Conservation (phyloP, 257 asterid species). For the Ajuga chamaepitys region DNA sequence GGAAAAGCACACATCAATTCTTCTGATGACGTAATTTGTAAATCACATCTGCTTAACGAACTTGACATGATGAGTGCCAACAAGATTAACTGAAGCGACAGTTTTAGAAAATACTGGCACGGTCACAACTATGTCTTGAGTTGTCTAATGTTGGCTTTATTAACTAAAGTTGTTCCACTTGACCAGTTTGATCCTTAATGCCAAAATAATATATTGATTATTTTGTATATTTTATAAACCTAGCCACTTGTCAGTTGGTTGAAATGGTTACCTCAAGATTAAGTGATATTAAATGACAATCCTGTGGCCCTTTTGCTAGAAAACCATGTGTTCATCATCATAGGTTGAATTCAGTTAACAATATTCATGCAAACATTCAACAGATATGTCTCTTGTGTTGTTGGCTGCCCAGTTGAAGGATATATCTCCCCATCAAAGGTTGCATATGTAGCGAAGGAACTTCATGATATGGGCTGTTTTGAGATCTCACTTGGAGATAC, state of each 20-base stretch:
- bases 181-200: neutral
- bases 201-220: neutral
- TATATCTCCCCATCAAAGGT: conserved; percentile 64
- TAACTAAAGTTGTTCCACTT: neutral
- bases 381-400: conserved; percentile 85
- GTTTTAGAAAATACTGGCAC: neutral
- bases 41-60: neutral
- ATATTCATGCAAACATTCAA: neutral
- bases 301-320: neutral
- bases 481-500: conserved; percentile 95
- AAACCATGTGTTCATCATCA: neutral
- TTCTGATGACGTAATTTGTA: neutral
- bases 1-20: neutral
- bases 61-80: neutral
- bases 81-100: neutral
- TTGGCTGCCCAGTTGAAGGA: conserved; percentile 93
- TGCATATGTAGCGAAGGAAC: conserved; percentile 86
- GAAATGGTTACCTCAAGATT: neutral
- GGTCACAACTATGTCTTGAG: neutral
- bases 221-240: neutral
- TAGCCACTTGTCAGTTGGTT: neutral
- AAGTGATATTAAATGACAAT: neutral
- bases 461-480: conserved; percentile 90
- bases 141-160: neutral
- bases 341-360: conserved; percentile 14